Conservation (phyloP, 2,329 filamentous ascomycete species). For the Fusarium nygamai region DNA sequence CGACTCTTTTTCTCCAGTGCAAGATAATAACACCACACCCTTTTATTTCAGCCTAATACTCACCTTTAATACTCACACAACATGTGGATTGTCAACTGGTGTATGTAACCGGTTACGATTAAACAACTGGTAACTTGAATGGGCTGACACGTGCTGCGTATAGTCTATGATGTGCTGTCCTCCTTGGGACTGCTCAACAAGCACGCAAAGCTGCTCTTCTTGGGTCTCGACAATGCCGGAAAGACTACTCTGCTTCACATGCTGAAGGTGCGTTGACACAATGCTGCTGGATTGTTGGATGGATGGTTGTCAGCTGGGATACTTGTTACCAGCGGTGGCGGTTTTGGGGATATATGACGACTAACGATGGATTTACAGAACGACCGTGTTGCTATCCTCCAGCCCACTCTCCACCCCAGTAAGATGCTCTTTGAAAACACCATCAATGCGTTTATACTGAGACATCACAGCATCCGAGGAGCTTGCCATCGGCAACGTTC, state of each 20-base stretch:
- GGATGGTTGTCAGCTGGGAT: background rate
- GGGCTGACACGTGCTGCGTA: conserved; percentile 48
- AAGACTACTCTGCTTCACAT: conserved; percentile 95
- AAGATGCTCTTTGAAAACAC: conserved; percentile 50
- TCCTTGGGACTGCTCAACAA: conserved; percentile 92
- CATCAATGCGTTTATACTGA: conserved; percentile 20
- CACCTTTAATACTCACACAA: conserved; percentile 47
- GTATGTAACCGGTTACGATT: conserved; percentile 63
- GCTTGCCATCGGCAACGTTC: conserved; percentile 90
- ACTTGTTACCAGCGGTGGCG: background rate
- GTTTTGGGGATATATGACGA: conserved; percentile 10
- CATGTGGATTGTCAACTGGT: conserved; percentile 98
- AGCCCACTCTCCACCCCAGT: conserved; percentile 93
- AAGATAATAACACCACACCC: conserved; percentile 17
- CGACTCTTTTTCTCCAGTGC: conserved; percentile 23
- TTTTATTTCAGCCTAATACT: conserved; percentile 36
- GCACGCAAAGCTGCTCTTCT: conserved; percentile 93
- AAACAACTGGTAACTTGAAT: conserved; percentile 17
- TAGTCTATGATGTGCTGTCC: conserved; percentile 88
- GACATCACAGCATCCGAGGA: conserved; percentile 79
- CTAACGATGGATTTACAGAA: conserved; percentile 65
- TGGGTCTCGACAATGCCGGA: conserved; percentile 92
- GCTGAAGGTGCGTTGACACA: conserved; percentile 76
- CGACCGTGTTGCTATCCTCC: conserved; percentile 89
- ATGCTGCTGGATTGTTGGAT: background rate